These are phyloP conservation scores for Boletus eberwhitei DNA, from an alignment of 768 basidiomycete species.

Conservation along the genomic window DNA sequence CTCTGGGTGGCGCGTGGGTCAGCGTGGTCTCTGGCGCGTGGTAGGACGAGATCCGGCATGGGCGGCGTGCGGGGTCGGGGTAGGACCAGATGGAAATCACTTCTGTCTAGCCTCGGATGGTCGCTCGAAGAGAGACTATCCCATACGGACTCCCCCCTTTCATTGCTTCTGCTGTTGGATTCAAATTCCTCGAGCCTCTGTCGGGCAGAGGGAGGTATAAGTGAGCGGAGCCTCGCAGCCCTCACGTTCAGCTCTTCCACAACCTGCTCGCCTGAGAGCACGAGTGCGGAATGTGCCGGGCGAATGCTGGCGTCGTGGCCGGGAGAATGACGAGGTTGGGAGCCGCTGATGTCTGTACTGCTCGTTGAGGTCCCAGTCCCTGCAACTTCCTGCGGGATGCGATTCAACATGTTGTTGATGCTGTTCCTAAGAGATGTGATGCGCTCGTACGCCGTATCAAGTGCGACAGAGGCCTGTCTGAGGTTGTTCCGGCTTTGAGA, in stretches of 20 bases:
- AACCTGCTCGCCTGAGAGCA: conserved; percentile 27
- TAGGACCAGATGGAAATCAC: conserved; percentile 11
- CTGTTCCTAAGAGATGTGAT: conserved; percentile 54
- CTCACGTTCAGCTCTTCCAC: conserved; percentile 29
- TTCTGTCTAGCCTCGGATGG: conserved; percentile 12
- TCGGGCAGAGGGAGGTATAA: conserved; percentile 29
- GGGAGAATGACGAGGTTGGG: conserved; percentile 10
- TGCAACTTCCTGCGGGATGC: conserved; percentile 36
- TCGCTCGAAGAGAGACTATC: conserved; percentile 21
- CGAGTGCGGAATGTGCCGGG: conserved; percentile 29
- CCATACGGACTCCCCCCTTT: conserved; percentile 19
- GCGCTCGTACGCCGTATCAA: conserved; percentile 53
- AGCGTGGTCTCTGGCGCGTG: conserved; percentile 10
- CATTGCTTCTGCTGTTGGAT: conserved; percentile 5
- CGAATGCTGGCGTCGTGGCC: conserved; percentile 24
- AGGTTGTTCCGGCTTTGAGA: conserved; percentile 37
- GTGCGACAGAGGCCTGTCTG: conserved; percentile 49
- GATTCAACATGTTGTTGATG: conserved; percentile 41
- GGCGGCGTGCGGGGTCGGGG: conserved; percentile 28
- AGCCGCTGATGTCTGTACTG: neutral
- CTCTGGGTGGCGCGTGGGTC: conserved; percentile 18
- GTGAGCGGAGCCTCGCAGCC: conserved; percentile 27
- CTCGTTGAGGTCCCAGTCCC: conserved; percentile 6
- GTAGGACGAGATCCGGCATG: conserved; percentile 28
- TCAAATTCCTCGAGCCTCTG: conserved; percentile 35